These are phyloP conservation scores for Podosphaera fusca DNA, from an alignment of 2,329 filamentous ascomycete species.

Conservation along the genomic window DNA sequence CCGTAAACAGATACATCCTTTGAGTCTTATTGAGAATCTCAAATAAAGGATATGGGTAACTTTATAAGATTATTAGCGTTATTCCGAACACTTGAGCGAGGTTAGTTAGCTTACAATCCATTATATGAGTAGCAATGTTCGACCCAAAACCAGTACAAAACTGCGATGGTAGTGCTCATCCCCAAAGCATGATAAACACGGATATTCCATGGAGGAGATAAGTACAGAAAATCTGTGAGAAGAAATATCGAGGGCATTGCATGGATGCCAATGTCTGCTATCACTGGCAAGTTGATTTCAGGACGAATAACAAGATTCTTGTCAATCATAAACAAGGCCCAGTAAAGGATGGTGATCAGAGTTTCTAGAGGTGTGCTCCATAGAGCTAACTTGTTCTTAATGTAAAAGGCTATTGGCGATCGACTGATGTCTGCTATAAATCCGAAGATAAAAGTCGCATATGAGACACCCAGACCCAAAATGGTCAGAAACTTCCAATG, in stretches of 20 bases:
- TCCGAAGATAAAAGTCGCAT: constrained; percentile 35
- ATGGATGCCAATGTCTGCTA: constrained; percentile 41
- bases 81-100: background rate
- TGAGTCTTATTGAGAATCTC: constrained; percentile 40
- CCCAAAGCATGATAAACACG: constrained; percentile 32
- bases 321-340: constrained; percentile 39
- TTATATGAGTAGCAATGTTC: constrained; percentile 48
- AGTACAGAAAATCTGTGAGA: constrained; percentile 38
- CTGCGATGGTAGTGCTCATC: constrained; percentile 34
- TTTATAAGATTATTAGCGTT: constrained; percentile 16
- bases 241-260: constrained; percentile 41
- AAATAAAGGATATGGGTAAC: constrained; percentile 78
- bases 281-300: constrained; percentile 29
- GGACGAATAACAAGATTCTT: constrained; percentile 27
- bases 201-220: constrained; percentile 52
- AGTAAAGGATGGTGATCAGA: constrained; percentile 49
- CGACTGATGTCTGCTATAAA: constrained; percentile 40
- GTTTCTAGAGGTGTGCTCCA: constrained; percentile 46
- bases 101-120: constrained; percentile 26
- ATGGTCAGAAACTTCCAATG: constrained; percentile 40
- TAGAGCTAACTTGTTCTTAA: constrained; percentile 45
- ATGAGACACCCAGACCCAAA: constrained; percentile 39
- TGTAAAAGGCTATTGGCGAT: constrained; percentile 31
- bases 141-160: constrained; percentile 56
- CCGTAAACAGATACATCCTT: constrained; percentile 42